Base-by-base conservation (phyloP, 768 basidiomycete species). In the Psilocybe tampanensis region DNA sequence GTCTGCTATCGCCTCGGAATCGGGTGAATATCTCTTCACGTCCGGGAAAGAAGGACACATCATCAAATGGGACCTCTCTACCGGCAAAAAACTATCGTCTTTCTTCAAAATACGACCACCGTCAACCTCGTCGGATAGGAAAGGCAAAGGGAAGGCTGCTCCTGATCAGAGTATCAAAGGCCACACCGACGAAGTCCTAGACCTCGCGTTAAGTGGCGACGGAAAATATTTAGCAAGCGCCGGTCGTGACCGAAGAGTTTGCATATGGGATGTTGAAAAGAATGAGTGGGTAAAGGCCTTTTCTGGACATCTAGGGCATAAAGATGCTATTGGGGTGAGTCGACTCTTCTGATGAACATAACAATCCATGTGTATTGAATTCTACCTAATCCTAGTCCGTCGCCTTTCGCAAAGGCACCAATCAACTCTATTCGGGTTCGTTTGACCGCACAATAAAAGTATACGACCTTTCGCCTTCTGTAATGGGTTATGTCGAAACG, bases 401-500 rank as follows among this genome's bases (percentile, higher is more conserved):
- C 36, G 78, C 86, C 1, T 95, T 95, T 68, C 84, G 92, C 17
- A 92, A 91, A 72, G 85, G 82, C 44, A 86, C 90, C 2, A 77
- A 86, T 52, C 83, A 89, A 68, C 74, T 95, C 24, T 91, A 91
- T 72, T 83, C 88, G 17, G 85, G 82, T 36, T 90, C 93, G 17
- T 85, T 87, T 68, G 92, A 98, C 70, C 89, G 95, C 13, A 94
- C 95, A 0, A 68, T 97, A 54, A 96, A 96, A 71, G 78, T 98
- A 2, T 96, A 90, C 71, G 95, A 90, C 58, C 70, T 83, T 17
- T 72, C 79, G 2, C 83, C 80, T 12, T 79, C 82, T 9, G 91
- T 92, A 5, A 84, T 96, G 80, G 94, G 93, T 9, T 94, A 95
- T 66, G 89, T 98, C 54, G 96, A 99, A 70, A 98, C 96, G 8